Evolutionary conservation across 371 early-diverging fungal species (phyloP).

Genomic region (Gilbertella persicaria): DNA sequence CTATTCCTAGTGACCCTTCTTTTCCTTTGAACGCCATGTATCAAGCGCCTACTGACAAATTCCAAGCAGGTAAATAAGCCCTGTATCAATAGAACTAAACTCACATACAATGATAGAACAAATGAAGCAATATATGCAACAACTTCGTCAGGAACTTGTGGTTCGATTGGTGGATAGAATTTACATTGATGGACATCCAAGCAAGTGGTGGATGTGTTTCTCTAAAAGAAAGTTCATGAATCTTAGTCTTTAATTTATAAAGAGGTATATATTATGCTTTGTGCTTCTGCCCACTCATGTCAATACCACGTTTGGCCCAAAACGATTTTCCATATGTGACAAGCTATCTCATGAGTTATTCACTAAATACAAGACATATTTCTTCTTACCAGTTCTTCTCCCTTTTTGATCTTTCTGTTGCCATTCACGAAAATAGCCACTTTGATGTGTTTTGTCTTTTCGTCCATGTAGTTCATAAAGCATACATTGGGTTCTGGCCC

Average conservation of each 20-base stretch:
- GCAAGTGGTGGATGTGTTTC: slow-evolving; percentile 99
- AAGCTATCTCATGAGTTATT: no score
- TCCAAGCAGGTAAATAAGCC: slow-evolving; percentile 73
- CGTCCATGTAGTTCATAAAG: slow-evolving; percentile 53
- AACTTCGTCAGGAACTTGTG: slow-evolving; percentile 86
- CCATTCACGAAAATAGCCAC: slow-evolving; percentile 53
- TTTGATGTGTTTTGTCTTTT: slow-evolving; percentile 43
- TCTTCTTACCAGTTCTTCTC: slow-evolving; percentile 49
- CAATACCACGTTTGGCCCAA: slow-evolving; percentile 54
- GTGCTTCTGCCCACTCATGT: slow-evolving; percentile 45
- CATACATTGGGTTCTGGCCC: slow-evolving; percentile 53
- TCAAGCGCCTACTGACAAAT: slow-evolving; percentile 68
- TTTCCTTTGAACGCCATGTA: slow-evolving; percentile 94
- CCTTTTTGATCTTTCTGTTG: slow-evolving; percentile 49
- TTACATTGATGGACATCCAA: slow-evolving; percentile 80
- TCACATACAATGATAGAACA: slow-evolving; percentile 65
- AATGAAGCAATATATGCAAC: slow-evolving; percentile 33
- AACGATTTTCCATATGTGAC: slow-evolving; percentile 56
- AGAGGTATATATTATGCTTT: slow-evolving; percentile 13
- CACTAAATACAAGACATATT: no score
- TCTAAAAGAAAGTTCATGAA: slow-evolving; percentile 97
- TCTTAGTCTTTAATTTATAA: slow-evolving; percentile 57
- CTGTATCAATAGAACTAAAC: no score
- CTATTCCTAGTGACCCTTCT: slow-evolving; percentile 89
- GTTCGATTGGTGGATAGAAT: slow-evolving; percentile 74